Evolutionary conservation across 257 asterid species (phyloP), one percentile per base, ranked within the genome.

Genomic region (Cinchona pubescens): DNA sequence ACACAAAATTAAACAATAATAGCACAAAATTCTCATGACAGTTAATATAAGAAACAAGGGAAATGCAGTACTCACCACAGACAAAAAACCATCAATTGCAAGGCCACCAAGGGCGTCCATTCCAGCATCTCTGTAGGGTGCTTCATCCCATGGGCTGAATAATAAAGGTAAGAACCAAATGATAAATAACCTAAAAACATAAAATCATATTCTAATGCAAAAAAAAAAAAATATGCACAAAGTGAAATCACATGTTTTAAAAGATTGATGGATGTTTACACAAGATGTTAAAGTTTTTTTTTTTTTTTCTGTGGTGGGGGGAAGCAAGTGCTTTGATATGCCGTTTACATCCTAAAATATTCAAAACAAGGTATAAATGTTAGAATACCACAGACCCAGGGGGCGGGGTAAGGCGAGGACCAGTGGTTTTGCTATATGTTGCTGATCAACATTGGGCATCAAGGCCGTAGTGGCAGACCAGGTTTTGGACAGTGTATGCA

Each of bases 51-150:
- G 38, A 69, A 38, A 19, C 32, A 7, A 46, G 67, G 73, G 34
- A 29, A 38, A 5, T 16, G 25, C 6, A 66, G 48, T 53, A 83
- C 90, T 55, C 40, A 95, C 99, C 97, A 86, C 83, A 7, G 98
- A 90, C 69, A 95, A 82, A 83, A 95, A 95, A 46, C 93, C 94
- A 84, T 92, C 96, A 35, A 89, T 80, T 61, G 97, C 83, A 67
- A 95, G 87, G 73, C 97, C 96, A 67, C 96, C 96, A 73, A 92
- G 90, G 71, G 94, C 96, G 63, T 92, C 90, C 87, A 84, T 95
- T 3, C 91, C 94, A 55, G 97, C 96, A 61, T 92, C 92, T 80
- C 79, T 89, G 65, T 91, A 92, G 69, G 96, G 99, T 73, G 93
- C 91, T 85, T 86, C 96, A 82, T 70, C 87, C 95, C 96, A 94